Conservation (phyloP, 129 eudicot genomes). For the Saussurea involucrata region DNA sequence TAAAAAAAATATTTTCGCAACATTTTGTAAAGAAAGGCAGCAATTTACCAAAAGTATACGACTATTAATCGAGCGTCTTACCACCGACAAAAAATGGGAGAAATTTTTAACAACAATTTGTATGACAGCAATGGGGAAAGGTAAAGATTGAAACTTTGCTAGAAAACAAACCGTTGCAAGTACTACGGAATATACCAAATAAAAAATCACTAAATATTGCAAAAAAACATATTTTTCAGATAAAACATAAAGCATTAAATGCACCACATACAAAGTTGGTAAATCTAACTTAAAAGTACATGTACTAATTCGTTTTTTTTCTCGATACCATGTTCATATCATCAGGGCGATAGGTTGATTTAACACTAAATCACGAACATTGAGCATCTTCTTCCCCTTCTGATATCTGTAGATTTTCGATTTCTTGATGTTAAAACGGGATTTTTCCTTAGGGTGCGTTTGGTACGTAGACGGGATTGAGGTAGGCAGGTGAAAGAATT, state of each 20-base stretch:
- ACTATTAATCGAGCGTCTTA: background rate
- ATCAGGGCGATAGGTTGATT: conserved; percentile 16
- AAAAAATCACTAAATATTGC: background rate
- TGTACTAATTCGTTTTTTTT: conserved; percentile 4
- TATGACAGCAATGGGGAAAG: background rate
- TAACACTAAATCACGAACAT: conserved; percentile 19
- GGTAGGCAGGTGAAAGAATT: background rate
- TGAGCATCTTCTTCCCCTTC: conserved; percentile 7
- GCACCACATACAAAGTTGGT: background rate
- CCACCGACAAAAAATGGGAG: background rate
- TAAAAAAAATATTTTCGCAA: background rate
- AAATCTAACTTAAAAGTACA: background rate
- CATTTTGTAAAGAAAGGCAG: background rate
- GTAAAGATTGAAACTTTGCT: background rate
- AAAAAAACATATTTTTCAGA: background rate
- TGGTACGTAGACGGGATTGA: background rate
- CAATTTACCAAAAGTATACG: background rate
- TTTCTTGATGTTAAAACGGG: conserved; percentile 1
- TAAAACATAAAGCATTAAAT: conserved; percentile 10
- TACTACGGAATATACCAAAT: background rate
- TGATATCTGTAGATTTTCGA: conserved; percentile 20
- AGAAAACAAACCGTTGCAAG: background rate
- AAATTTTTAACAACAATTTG: background rate
- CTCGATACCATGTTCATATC: conserved; percentile 24
- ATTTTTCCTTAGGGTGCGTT: background rate